Evolutionary conservation across 495 filamentous ascomycete species (phyloP), one percentile per base, ranked within the genome.

Genomic region (Aeminium ludgeri): DNA sequence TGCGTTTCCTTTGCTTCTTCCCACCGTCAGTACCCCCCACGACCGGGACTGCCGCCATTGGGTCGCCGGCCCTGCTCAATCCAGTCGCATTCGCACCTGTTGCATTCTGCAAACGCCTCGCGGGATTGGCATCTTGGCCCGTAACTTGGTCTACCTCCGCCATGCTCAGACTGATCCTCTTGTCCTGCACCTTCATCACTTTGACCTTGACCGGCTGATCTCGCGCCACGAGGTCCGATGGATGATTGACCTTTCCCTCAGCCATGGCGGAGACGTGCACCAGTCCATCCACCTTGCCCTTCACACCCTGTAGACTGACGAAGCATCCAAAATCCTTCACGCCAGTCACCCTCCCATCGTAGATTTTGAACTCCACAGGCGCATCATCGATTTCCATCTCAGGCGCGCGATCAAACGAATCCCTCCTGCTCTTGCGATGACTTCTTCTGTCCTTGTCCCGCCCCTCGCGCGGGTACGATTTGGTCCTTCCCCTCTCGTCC

Each of bases 191-290:
- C 50, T 82, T 95, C 53, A 80, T 59, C 25, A 96, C 78, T 60
- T 97, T 97, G 44, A 95, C 82, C 55, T 91, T 93, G 41, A 97
- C 82, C 2, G 74, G 65, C 56, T 95, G 87, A 8, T 79, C 79
- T 38, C 73, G 68, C 3, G 78, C 73, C 2, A 97, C 68, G 3
- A 95, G 64, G 54, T 97, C 89, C 0, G 80, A 81, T 0, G 89
- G 89, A 49, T 96, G 81, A 50, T 92, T 91, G 20, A 95, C 84
- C 19, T 87, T 74, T 28, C 76, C 76, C 49, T 86, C 81, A 43
- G 80, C 74, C 64, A 96, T 80, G n/a, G 81, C 81, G 23, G 87
- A 92, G n/a, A 97, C 72, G 59, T 97, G 89, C 5, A 96, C 87
- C 54, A 97, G 68, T 2, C 89, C 89, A 52, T 93, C 86, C 17